Evolutionary conservation across 371 early-diverging fungal genomes (phyloP).

Genomic region (Mucor piriformis): DNA sequence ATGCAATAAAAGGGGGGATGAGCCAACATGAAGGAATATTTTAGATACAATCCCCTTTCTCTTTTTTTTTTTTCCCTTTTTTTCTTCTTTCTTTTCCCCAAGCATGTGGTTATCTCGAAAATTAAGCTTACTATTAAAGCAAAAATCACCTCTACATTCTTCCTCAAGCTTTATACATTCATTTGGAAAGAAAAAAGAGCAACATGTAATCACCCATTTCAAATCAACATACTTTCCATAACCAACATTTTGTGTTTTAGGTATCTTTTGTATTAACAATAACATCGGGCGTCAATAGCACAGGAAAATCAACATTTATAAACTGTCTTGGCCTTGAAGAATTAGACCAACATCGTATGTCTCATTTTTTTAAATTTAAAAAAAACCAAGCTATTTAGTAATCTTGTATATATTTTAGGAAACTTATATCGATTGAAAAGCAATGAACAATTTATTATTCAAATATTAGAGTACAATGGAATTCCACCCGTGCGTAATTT

Average conservation of each 20-base stretch:
- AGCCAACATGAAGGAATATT: neutral
- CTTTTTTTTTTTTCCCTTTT: conserved; percentile 2
- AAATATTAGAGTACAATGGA: conserved; percentile 11
- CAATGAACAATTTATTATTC: conserved; percentile 8
- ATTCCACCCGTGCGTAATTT: neutral
- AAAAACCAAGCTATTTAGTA: no score
- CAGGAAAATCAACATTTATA: conserved; percentile 41
- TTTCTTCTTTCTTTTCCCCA: neutral
- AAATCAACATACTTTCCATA: neutral
- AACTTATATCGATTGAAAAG: conserved; percentile 15
- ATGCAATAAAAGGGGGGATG: conserved; percentile 13
- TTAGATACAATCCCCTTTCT: conserved; percentile 10
- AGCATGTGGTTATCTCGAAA: conserved; percentile 45
- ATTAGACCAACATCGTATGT: conserved; percentile 7
- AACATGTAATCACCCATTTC: neutral
- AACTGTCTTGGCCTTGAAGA: conserved; percentile 30
- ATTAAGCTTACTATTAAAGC: conserved; percentile 14
- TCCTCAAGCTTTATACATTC: neutral
- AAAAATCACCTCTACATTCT: neutral
- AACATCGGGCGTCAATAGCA: conserved; percentile 24
- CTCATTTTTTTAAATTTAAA: neutral
- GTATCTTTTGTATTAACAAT: conserved; percentile 32
- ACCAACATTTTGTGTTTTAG: neutral
- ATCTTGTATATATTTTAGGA: no score
- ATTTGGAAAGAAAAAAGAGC: neutral